A percentile compares a stretch with the other conserved stretches of the same genome.
phyloP scores from a whole-genome alignment of 2,329 filamentous ascomycete genomes.

The Anthostomella pinea region DNA sequence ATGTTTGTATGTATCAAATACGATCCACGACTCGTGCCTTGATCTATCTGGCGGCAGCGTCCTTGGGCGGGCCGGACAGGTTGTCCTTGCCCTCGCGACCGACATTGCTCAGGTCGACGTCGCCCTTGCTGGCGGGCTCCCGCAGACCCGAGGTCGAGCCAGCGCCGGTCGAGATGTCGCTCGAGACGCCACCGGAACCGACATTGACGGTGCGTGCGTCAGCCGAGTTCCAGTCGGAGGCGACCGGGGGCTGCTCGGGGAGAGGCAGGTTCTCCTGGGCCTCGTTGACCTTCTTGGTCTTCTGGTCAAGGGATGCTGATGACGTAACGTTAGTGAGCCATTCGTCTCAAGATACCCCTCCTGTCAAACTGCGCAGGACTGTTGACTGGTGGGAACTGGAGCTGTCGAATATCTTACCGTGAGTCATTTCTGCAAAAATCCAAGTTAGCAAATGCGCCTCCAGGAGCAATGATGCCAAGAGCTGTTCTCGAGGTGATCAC shows the following conservation, averaged over 20 bases:
- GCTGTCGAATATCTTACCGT: too few relatives aligned
- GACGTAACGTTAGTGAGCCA: too few relatives aligned
- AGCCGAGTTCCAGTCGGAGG: constrained; percentile 75
- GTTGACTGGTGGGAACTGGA: too few relatives aligned
- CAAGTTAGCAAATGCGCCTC: too few relatives aligned
- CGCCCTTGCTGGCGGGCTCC: constrained; percentile 56
- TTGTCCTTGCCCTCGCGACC: constrained; percentile 63
- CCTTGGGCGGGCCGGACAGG: constrained; percentile 54
- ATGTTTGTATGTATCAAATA: not conserved
- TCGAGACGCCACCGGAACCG: constrained; percentile 57
- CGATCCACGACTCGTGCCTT: too few relatives aligned
- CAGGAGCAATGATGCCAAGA: too few relatives aligned
- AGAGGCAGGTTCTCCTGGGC: constrained; percentile 72
- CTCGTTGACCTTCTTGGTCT: constrained; percentile 56
- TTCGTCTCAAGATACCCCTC: too few relatives aligned
- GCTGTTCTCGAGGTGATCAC: too few relatives aligned
- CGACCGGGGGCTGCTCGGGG: constrained; percentile 71
- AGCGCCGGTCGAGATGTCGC: constrained; percentile 49
- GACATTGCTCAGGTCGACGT: constrained; percentile 56
- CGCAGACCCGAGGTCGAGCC: constrained; percentile 52
- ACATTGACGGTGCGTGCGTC: constrained; percentile 69
- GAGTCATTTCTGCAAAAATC: too few relatives aligned
- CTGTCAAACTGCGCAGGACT: too few relatives aligned
- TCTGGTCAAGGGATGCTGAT: constrained; percentile 14
- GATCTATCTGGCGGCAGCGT: constrained; percentile 40